Evolutionary conservation across 2,329 filamentous ascomycete genomes (phyloP).

Genomic region (Cladosporium sp.): DNA sequence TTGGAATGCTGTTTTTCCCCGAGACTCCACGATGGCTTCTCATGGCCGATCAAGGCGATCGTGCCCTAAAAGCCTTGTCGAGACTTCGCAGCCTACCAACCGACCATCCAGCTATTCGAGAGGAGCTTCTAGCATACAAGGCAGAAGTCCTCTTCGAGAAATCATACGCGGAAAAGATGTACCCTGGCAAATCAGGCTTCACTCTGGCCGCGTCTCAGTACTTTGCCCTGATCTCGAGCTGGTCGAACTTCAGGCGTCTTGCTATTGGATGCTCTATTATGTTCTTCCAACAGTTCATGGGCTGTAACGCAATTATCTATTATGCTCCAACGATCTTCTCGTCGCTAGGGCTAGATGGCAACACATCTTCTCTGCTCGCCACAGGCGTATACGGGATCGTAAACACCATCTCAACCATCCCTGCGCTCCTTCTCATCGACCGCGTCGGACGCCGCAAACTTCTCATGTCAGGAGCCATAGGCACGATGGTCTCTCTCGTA

Average conservation of each 20-base stretch:
- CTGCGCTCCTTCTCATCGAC: conserved; percentile 74
- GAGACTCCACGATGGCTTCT: conserved; percentile 15
- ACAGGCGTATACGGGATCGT: conserved; percentile 70
- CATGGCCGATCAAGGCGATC: neutral
- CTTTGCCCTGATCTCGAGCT: neutral
- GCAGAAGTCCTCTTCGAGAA: conserved; percentile 7
- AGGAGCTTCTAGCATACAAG: conserved; percentile 2
- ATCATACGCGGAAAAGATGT: neutral
- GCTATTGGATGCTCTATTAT: conserved; percentile 19
- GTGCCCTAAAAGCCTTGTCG: neutral
- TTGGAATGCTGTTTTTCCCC: conserved; percentile 13
- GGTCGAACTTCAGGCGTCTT: conserved; percentile 4
- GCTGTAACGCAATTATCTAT: conserved; percentile 66
- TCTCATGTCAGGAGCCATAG: conserved; percentile 65
- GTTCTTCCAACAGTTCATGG: conserved; percentile 37
- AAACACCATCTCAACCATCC: conserved; percentile 72
- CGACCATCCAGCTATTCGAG: neutral
- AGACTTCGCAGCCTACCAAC: neutral
- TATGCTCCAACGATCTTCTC: conserved; percentile 52
- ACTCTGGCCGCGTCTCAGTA: neutral
- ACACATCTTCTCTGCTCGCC: conserved; percentile 42
- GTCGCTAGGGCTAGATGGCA: conserved; percentile 40
- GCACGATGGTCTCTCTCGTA: conserved; percentile 40
- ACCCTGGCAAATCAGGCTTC: neutral
- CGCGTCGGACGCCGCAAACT: conserved; percentile 71